Conservation (phyloP, 345 rosid genomes). For the Boechera divaricarpa region DNA sequence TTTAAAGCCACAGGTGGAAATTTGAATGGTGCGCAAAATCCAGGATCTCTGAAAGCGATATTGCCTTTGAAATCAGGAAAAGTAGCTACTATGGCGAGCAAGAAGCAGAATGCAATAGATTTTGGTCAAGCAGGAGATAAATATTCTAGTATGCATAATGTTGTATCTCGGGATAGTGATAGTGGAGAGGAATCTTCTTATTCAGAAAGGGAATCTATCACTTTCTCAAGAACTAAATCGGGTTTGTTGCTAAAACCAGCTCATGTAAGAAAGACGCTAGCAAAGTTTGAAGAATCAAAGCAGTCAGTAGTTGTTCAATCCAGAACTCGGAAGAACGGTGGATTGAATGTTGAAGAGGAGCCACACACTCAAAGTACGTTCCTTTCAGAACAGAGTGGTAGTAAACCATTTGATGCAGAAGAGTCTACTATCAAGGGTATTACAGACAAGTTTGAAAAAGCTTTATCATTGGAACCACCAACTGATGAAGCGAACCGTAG, state of each 20-base stretch:
- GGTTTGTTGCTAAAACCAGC: constrained; percentile 93
- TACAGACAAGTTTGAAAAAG: constrained; percentile 52
- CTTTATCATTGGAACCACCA: constrained; percentile 50
- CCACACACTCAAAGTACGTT: constrained; percentile 35
- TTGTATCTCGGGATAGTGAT: constrained; percentile 52
- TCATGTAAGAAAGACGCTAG: constrained; percentile 60
- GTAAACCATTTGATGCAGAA: constrained; percentile 51
- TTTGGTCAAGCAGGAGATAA: constrained; percentile 52
- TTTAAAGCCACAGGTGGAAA: constrained; percentile 71
- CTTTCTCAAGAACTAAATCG: constrained; percentile 81
- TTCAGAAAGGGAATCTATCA: constrained; percentile 61
- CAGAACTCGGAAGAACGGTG: constrained; percentile 39
- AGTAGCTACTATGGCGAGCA: constrained; percentile 9
- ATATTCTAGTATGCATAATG: constrained; percentile 48
- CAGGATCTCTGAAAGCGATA: constrained; percentile 50
- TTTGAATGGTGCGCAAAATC: constrained; percentile 51
- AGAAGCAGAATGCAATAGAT: constrained; percentile 51
- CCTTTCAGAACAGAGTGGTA: constrained; percentile 48
- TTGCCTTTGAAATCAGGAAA: constrained; percentile 31
- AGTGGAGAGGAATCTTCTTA: constrained; percentile 56
- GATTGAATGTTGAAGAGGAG: constrained; percentile 46
- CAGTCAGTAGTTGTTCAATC: constrained; percentile 53
- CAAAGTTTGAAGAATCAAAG: constrained; percentile 61
- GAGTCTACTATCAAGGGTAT: constrained; percentile 48
- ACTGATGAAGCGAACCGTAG: constrained; percentile 58